Conservation (phyloP, 2,329 filamentous ascomycete species). For the Phoma sp. region DNA sequence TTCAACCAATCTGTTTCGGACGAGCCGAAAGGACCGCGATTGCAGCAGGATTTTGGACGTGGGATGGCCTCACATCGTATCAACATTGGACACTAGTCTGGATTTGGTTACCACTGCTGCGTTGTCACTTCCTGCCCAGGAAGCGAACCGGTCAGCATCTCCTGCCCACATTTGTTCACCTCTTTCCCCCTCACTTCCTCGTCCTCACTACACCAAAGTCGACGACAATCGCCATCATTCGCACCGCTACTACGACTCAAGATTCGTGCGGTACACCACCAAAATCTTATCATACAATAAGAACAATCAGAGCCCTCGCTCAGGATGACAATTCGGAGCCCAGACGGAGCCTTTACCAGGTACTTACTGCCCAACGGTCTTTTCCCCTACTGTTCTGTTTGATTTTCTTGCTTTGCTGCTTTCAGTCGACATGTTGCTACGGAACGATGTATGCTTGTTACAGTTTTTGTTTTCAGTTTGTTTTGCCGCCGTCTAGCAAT, state of each 20-base stretch:
- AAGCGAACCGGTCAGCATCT: conserved; percentile 42
- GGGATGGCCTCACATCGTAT: conserved; percentile 23
- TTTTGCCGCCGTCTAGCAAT: conserved; percentile 43
- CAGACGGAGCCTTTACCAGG: conserved; percentile 50
- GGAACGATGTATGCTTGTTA: conserved; percentile 36
- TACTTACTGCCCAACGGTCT: conserved; percentile 52
- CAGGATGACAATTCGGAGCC: conserved; percentile 54
- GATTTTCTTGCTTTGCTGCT: conserved; percentile 26
- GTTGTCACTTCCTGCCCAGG: conserved; percentile 43
- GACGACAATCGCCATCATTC: conserved; percentile 22
- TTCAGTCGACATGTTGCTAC: conserved; percentile 32
- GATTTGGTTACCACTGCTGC: conserved; percentile 46
- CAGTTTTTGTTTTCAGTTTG: conserved; percentile 26
- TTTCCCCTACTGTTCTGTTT: conserved; percentile 36
- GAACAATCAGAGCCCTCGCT: conserved; percentile 46
- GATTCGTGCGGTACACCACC: conserved; percentile 9
- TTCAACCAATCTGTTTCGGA: conserved; percentile 44
- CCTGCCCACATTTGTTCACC: conserved; percentile 38
- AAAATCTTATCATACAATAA: conserved; percentile 17
- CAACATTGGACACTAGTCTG: conserved; percentile 16
- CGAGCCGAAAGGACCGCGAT: conserved; percentile 29
- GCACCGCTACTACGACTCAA: conserved; percentile 17
- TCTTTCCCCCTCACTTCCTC: conserved; percentile 36
- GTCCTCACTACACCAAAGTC: conserved; percentile 31
- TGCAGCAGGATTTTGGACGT: conserved; percentile 33